Evolutionary conservation across 306 rosid species (phyloP).

Genomic region (Castanea sativa): DNA sequence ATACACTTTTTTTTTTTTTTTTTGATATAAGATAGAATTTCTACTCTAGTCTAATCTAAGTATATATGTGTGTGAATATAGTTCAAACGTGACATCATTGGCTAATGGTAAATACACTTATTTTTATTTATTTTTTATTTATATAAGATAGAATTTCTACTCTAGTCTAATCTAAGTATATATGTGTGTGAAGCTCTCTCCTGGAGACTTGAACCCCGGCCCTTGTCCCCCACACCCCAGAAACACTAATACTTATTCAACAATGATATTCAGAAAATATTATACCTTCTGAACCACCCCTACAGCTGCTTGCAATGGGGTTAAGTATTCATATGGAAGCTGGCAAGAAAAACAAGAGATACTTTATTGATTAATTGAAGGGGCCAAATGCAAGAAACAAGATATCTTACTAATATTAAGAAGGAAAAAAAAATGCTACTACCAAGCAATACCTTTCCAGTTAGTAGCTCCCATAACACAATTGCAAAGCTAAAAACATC

Average conservation of each 20-base stretch:
- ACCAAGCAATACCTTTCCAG: constrained; percentile 76
- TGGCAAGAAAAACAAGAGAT: constrained; percentile 34
- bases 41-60: too few relatives aligned
- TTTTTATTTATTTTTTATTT: too few relatives aligned
- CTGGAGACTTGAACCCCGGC: too few relatives aligned
- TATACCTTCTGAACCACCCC: constrained; percentile 95
- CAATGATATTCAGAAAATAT: constrained; percentile 7
- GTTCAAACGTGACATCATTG: too few relatives aligned
- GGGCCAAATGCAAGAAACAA: not conserved
- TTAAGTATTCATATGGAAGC: constrained; percentile 93
- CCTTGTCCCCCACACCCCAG: too few relatives aligned
- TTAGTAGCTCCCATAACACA: constrained; percentile 89
- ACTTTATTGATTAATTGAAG: not conserved
- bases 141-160: too few relatives aligned
- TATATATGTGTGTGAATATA: too few relatives aligned
- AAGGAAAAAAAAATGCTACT: not conserved
- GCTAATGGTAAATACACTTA: too few relatives aligned
- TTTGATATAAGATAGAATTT: too few relatives aligned
- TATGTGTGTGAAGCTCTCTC: too few relatives aligned
- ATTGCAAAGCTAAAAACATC: constrained; percentile 95
- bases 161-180: too few relatives aligned
- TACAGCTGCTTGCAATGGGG: constrained; percentile 96
- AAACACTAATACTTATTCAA: not conserved
- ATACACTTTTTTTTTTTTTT: too few relatives aligned
- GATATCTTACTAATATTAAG: not conserved